Evolutionary conservation across 305 asterid species (phyloP).

Genomic region (Solanum chacoense): DNA sequence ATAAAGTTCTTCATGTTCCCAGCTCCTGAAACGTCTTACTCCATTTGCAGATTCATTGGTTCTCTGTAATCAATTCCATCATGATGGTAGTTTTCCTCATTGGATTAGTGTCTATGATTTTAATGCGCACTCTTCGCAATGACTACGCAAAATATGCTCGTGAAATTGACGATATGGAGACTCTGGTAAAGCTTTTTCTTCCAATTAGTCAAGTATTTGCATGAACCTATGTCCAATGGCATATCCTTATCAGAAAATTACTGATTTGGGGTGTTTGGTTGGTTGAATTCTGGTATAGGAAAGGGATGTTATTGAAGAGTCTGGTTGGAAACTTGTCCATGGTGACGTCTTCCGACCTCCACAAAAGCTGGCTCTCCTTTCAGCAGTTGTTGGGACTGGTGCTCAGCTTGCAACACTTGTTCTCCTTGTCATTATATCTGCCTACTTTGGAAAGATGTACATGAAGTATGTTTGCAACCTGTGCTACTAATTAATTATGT

Average conservation of each 20-base stretch:
- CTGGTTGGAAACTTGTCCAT: slow-evolving; percentile 39
- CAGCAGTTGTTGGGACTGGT: slow-evolving; percentile 77
- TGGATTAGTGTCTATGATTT: slow-evolving; percentile 68
- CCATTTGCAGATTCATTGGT: slow-evolving; percentile 70
- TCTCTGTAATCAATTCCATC: slow-evolving; percentile 68
- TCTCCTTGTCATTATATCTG: slow-evolving; percentile 57
- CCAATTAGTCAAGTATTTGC: not conserved
- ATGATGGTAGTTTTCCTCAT: slow-evolving; percentile 84
- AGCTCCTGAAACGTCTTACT: not conserved
- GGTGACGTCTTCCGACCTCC: slow-evolving; percentile 66
- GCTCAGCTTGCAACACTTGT: slow-evolving; percentile 63
- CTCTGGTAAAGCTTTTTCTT: slow-evolving; percentile 23
- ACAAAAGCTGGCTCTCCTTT: slow-evolving; percentile 36
- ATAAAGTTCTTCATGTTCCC: not conserved
- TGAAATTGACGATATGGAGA: slow-evolving; percentile 54
- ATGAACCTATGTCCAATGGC: not conserved
- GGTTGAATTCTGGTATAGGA: slow-evolving; percentile 25
- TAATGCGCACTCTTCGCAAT: slow-evolving; percentile 58
- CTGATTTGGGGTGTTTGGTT: not conserved
- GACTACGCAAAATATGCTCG: slow-evolving; percentile 64
- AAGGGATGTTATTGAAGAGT: slow-evolving; percentile 60
- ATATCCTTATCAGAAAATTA: not conserved
- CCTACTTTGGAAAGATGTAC: slow-evolving; percentile 57
- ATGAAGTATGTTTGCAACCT: slow-evolving; percentile 34
- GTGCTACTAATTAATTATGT: not conserved